phyloP scores from a whole-genome alignment of 495 filamentous ascomycete genomes.

The Amphirosellinia nigrospora region DNA sequence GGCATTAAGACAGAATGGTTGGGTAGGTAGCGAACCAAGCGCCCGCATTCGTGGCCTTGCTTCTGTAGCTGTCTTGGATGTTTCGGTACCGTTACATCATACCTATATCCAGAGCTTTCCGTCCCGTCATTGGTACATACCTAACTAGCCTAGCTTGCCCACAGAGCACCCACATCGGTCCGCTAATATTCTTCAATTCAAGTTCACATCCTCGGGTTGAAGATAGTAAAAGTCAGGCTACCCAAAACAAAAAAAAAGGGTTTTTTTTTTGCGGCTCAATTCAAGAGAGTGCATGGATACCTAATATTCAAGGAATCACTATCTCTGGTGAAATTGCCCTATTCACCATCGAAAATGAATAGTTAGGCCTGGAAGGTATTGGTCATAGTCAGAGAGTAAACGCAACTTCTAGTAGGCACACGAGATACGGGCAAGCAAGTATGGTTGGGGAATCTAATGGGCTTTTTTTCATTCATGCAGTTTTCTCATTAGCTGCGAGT shows the following conservation, averaged over 20 bases:
- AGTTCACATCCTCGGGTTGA: not conserved
- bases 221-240: not conserved
- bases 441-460: slow-evolving; percentile 26
- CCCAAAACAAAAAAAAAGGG: no score
- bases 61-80: not conserved
- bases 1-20: slow-evolving; percentile 7
- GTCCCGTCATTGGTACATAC: not conserved
- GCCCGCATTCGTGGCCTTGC: not conserved
- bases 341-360: not conserved
- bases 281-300: not conserved
- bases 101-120: not conserved
- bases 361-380: not conserved
- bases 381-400: not conserved
- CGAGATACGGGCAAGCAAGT: not conserved
- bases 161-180: no score
- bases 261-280: no score
- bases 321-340: no score
- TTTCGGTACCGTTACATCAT: slow-evolving; percentile 12
- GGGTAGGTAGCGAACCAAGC: not conserved
- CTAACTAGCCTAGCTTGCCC: not conserved
- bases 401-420: not conserved
- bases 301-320: not conserved
- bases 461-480: slow-evolving; percentile 52
- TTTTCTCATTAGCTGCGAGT: slow-evolving; percentile 50
- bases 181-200: not conserved